Percentiles rank a stretch among this genome's conserved stretches.
phyloP scores from a whole-genome alignment of 2,329 filamentous ascomycete species.

The Alternaria metachromatica region DNA sequence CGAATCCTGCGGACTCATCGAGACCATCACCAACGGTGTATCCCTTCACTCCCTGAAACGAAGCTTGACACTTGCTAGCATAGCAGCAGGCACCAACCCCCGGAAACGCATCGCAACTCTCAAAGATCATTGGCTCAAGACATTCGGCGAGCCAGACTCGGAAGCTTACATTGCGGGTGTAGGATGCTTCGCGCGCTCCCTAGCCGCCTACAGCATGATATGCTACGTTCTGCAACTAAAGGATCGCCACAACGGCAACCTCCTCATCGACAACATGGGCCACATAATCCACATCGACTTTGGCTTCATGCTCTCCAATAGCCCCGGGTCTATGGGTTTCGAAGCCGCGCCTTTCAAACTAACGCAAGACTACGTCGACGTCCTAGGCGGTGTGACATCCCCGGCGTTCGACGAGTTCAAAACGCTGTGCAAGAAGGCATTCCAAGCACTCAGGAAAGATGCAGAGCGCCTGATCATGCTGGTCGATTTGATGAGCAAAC shows the following conservation, averaged over 20 bases:
- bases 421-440: slow-evolving; percentile 79
- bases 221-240: slow-evolving; percentile 85
- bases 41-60: slow-evolving; percentile 87
- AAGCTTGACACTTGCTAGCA: slow-evolving; percentile 76
- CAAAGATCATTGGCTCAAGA: slow-evolving; percentile 80
- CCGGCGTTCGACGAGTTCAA: slow-evolving; percentile 78
- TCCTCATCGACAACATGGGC: slow-evolving; percentile 83
- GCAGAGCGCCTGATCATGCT: slow-evolving; percentile 83
- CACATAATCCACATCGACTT: slow-evolving; percentile 91
- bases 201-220: slow-evolving; percentile 85
- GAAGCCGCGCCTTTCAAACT: slow-evolving; percentile 88
- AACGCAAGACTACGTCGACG: slow-evolving; percentile 84
- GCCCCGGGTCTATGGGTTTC: slow-evolving; percentile 82
- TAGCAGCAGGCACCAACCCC: slow-evolving; percentile 75
- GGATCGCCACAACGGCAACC: slow-evolving; percentile 85
- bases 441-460: slow-evolving; percentile 79
- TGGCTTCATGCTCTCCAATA: slow-evolving; percentile 89
- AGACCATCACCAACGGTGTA: slow-evolving; percentile 87
- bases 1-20: slow-evolving; percentile 82
- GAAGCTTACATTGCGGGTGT: slow-evolving; percentile 74
- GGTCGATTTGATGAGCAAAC: slow-evolving; percentile 82
- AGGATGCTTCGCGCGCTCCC: slow-evolving; percentile 79
- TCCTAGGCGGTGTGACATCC: slow-evolving; percentile 75
- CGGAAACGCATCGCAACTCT: slow-evolving; percentile 79
- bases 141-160: slow-evolving; percentile 74